Conservation (phyloP, 1,284 basidiomycete species). For the Heimioporus retisporus region DNA sequence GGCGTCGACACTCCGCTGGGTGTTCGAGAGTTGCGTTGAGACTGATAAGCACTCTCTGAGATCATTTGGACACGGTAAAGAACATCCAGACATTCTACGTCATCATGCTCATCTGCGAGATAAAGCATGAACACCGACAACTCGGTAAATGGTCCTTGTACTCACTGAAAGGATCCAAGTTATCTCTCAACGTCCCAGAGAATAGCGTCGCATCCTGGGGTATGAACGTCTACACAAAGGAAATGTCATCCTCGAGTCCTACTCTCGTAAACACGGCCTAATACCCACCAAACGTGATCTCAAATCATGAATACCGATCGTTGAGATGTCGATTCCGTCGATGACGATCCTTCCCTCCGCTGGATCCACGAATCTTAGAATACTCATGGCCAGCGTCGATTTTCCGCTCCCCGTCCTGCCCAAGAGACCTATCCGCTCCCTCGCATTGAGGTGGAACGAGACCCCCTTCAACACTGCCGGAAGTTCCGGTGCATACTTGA, state of each 20-base stretch:
- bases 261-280: background rate
- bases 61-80: slow-evolving; percentile 62
- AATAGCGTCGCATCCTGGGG: slow-evolving; percentile 89
- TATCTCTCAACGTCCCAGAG: slow-evolving; percentile 88
- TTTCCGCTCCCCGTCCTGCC: slow-evolving; percentile 86
- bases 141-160: background rate
- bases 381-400: slow-evolving; percentile 86
- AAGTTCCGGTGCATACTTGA: slow-evolving; percentile 89
- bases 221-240: slow-evolving; percentile 73
- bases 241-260: slow-evolving; percentile 13
- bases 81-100: slow-evolving; percentile 78
- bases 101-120: slow-evolving; percentile 76
- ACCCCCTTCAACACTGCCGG: slow-evolving; percentile 85
- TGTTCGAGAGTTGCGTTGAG: slow-evolving; percentile 49
- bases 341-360: slow-evolving; percentile 82
- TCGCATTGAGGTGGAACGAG: slow-evolving; percentile 71
- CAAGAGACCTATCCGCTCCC: slow-evolving; percentile 78
- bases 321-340: slow-evolving; percentile 92
- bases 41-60: slow-evolving; percentile 54
- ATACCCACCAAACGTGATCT: slow-evolving; percentile 74
- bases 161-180: slow-evolving; percentile 86
- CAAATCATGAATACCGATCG: slow-evolving; percentile 89
- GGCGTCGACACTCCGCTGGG: slow-evolving; percentile 34
- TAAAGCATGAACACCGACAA: background rate
- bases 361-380: slow-evolving; percentile 93